A percentile compares a stretch with the other conserved stretches of the same genome.
Evolutionary conservation across 2,329 filamentous ascomycete genomes (phyloP).

Genomic region (Ramichloridium luteum): DNA sequence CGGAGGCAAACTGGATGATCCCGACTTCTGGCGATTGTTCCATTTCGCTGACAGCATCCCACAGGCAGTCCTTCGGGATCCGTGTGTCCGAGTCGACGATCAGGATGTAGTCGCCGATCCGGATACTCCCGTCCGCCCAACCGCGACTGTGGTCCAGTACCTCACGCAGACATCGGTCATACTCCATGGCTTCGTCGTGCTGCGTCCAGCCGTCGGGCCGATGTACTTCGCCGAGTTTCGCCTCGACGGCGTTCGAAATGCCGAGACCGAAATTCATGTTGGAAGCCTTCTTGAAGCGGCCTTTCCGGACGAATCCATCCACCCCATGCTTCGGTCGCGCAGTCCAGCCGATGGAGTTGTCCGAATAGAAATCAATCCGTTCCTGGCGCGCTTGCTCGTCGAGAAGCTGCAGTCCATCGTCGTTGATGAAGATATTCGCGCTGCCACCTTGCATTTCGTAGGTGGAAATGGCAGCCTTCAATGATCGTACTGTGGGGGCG

Average conservation of each 20-base stretch:
- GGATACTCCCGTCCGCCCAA: constrained; percentile 49
- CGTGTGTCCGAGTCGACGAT: constrained; percentile 59
- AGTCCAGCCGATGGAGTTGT: constrained; percentile 40
- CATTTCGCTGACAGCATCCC: constrained; percentile 62
- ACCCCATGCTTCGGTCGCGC: constrained; percentile 41
- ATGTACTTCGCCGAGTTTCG: constrained; percentile 36
- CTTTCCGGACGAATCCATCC: constrained; percentile 40
- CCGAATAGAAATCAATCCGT: constrained; percentile 37
- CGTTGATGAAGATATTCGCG: constrained; percentile 65
- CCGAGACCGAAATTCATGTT: constrained; percentile 64
- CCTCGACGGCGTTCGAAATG: constrained; percentile 50
- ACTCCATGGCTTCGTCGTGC: constrained; percentile 32
- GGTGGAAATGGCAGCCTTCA: constrained; percentile 65
- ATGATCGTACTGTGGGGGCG: constrained; percentile 60
- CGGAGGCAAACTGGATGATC: constrained; percentile 60
- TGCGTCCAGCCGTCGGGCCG: constrained; percentile 26
- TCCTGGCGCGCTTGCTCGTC: constrained; percentile 33
- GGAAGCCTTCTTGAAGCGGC: constrained; percentile 58
- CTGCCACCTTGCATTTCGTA: constrained; percentile 69
- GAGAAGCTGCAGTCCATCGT: constrained; percentile 60
- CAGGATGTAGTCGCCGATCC: constrained; percentile 52
- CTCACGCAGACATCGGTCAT: constrained; percentile 37
- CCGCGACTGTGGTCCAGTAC: constrained; percentile 43
- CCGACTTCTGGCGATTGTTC: constrained; percentile 55
- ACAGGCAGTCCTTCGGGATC: constrained; percentile 53